Evolutionary conservation across 2,329 filamentous ascomycete genomes (phyloP), one percentile per base, ranked within the genome.

Genomic region (Massarina eburnea): DNA sequence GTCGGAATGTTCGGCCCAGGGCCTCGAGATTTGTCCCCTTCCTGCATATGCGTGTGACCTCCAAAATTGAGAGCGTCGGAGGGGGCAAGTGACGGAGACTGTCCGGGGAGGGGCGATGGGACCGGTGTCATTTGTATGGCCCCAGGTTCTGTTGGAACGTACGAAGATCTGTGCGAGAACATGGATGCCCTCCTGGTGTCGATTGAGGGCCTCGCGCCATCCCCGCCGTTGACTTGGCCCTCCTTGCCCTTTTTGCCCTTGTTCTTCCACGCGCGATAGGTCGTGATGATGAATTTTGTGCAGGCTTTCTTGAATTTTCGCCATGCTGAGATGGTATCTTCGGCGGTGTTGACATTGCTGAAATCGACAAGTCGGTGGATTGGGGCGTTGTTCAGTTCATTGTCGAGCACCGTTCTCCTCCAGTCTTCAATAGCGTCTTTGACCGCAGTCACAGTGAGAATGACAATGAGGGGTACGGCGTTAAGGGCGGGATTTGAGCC

Each of bases 361-460:
- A 89, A 97, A 52, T 91, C 86, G 10, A 90, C 78, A 17, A 99
- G 77, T 48, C 92, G 84, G 71, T 99, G 92, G 8, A 97, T 89
- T 0, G 91, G 89, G 2, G 94, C 94, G 66, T 99, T 97, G 73
- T 99, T 99, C 51, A 99, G 79, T 62, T 96, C 88, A 54, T 86
- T 95, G 67, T 99, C 94, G 34, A 96, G 83, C 33, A 91, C 78
- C 0, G 92, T 97, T 72, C 94, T 81, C 59, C 94, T 82, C 77
- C 90, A 97, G 73, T 99, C 94, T 72, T 99, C 94, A 53, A 97
- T 86, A 15, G 85, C 94, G 68, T 99, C 94, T 72, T 97, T 99
- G 70, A 96, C 81, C 21, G 90, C 85, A 2, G 94, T 99, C 43
- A 96, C 82, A 49, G 81, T 74, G 43, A 99, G 79, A 71, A 99